Evolutionary conservation across 2,329 filamentous ascomycete genomes (phyloP), one percentile per base, ranked within the genome.

Genomic region (Pestalotiopsis sp.): DNA sequence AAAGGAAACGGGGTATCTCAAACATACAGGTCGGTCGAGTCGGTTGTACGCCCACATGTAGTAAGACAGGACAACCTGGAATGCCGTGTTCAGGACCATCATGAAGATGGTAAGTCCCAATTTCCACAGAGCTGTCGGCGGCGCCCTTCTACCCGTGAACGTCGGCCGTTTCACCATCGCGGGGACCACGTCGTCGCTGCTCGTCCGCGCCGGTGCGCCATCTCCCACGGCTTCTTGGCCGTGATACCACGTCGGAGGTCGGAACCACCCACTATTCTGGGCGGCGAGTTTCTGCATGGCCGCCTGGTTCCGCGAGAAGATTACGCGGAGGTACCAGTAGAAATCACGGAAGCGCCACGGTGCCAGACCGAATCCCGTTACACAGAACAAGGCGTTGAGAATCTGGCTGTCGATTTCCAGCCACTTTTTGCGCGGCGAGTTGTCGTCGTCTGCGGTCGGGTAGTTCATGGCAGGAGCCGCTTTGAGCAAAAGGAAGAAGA

Each of bases 331-430:
- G 79, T 41, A 94, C 83, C 77, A 89, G 23, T 57, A 56, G 45
- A 94, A 81, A 77, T 97, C 94, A 39, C 94, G 86, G 73, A 95
- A 92, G 39, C 94, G 88, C 94, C 93, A 97, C 0, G 94, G 94
- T 1, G 92, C 91, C 13, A 96, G 85, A 0, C 94, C 94, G 72
- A 97, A 95, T 1, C 91, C 93, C 1, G 93, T 95, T 6, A 97
- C 90, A 79, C 93, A 96, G 85, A 97, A 97, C 1, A 97, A 87
- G 0, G 87, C 92, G 75, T 94, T 97, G 25, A 95, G 82, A 69
- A 97, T 92, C 77, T 97, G 94, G 1, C 91, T 93, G 78, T 94
- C 92, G 74, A 89, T 91, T 80, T 97, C 94, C 72, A 97, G 89
- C 94, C 94, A 97, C 69, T 90, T 90, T 45, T 66, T 66, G 12